phyloP scores from a whole-genome alignment of 257 asterid species.

The Solanum commersonii region DNA sequence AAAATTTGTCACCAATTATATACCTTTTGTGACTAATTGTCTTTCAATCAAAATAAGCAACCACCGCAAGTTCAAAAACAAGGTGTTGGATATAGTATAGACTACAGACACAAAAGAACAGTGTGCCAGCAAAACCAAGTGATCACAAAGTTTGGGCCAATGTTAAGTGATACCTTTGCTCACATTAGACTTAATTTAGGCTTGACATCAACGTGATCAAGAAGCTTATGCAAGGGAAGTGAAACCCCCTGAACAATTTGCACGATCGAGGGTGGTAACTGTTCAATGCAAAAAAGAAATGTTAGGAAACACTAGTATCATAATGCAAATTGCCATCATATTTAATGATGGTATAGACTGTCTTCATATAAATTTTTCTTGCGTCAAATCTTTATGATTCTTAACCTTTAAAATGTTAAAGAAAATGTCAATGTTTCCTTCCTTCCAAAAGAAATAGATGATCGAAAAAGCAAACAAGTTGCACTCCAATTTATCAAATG shows the following conservation, averaged over 20 bases:
- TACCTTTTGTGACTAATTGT: neutral
- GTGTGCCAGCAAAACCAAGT: neutral
- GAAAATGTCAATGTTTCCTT: neutral
- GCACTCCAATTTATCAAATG: neutral
- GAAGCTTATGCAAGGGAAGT: slow-evolving; percentile 57
- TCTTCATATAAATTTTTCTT: neutral
- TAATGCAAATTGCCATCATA: neutral
- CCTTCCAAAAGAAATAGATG: neutral
- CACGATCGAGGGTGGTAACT: slow-evolving; percentile 18
- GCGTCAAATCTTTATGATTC: neutral
- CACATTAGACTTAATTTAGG: slow-evolving; percentile 9
- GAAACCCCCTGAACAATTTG: slow-evolving; percentile 56
- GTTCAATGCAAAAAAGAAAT: no score
- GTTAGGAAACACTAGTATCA: neutral
- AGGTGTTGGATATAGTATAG: neutral
- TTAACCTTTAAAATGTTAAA: neutral
- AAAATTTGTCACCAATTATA: no score
- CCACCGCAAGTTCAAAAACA: neutral
- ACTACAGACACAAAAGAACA: neutral
- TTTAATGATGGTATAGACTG: neutral
- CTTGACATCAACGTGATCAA: slow-evolving; percentile 28
- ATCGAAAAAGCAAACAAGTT: neutral
- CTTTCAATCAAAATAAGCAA: neutral
- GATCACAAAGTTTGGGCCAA: neutral
- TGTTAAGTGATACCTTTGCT: neutral